phyloP scores from a whole-genome alignment of 2,329 filamentous ascomycete genomes.

The Aotearoamyces nothofagi region DNA sequence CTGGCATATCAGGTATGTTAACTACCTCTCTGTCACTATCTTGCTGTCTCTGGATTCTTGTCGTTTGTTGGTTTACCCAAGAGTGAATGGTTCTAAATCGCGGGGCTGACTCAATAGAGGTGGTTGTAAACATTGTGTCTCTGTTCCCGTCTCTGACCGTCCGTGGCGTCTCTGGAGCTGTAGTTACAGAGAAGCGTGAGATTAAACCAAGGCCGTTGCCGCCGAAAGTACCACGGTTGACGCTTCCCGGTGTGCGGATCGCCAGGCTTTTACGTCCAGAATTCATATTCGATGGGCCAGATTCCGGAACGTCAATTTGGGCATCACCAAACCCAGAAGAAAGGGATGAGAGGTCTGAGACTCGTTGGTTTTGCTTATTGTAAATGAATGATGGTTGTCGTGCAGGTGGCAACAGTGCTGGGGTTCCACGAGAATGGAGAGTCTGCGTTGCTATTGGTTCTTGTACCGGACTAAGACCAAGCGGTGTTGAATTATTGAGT shows the following conservation, averaged over 20 bases:
- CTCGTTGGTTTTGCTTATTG: too few species aligned
- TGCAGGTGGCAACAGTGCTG: too few species aligned
- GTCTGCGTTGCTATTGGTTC: too few species aligned
- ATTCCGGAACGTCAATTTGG: constrained; percentile 32
- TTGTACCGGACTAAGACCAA: constrained; percentile 6
- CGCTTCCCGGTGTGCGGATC: background rate
- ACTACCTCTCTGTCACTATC: constrained; percentile 14
- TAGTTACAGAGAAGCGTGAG: constrained; percentile 17
- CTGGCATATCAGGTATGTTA: constrained; percentile 14
- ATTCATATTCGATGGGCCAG: constrained; percentile 8
- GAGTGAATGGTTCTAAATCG: constrained; percentile 43
- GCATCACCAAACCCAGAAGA: constrained; percentile 51
- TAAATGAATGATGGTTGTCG: constrained; percentile 9
- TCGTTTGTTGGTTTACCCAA: constrained; percentile 51
- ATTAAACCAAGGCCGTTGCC: constrained; percentile 1
- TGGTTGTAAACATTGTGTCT: constrained; percentile 17
- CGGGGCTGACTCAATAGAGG: constrained; percentile 22
- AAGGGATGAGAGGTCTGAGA: constrained; percentile 33
- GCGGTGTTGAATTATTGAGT: constrained; percentile 6
- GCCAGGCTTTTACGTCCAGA: constrained; percentile 1
- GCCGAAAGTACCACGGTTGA: too few species aligned
- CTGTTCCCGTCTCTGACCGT: constrained; percentile 8
- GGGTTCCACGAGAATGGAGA: too few species aligned
- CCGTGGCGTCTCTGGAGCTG: constrained; percentile 5
- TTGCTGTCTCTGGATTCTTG: constrained; percentile 31